A percentile compares a stretch with the other conserved stretches of the same genome.
Evolutionary conservation across 164 flowering plant species (phyloP).

Genomic region (Magnolia changhungtana): DNA sequence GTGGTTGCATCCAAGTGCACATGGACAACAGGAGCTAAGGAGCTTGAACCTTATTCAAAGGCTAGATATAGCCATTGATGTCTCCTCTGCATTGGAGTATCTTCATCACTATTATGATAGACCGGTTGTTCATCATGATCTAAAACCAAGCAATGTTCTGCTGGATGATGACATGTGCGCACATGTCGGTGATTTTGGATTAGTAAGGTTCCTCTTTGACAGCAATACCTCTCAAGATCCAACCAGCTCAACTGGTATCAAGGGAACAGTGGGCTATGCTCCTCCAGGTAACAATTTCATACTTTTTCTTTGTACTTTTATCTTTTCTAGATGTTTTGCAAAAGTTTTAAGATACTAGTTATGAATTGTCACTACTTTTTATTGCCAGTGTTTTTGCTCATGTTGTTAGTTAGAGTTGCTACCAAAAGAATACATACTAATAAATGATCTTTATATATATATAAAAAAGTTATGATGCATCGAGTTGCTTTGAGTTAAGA

Average conservation of each 20-base stretch:
- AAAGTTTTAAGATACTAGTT: no score
- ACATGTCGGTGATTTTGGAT: constrained; percentile 5
- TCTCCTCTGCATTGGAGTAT: constrained; percentile 3
- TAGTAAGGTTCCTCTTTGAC: background rate
- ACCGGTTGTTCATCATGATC: constrained; percentile 6
- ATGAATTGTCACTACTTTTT: background rate
- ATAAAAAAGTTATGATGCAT: no score
- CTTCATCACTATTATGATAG: background rate
- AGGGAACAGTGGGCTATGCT: constrained; percentile 1
- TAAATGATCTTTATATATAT: no score
- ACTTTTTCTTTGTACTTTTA: background rate
- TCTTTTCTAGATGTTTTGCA: background rate
- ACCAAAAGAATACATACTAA: no score
- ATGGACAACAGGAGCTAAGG: background rate
- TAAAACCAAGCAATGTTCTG: constrained; percentile 8
- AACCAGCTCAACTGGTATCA: background rate
- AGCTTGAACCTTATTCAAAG: background rate
- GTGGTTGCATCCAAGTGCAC: background rate
- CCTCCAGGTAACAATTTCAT: constrained; percentile 6
- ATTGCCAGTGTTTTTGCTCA: no score
- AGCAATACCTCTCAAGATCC: background rate
- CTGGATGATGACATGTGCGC: constrained; percentile 1
- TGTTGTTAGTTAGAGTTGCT: no score
- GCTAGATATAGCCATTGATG: constrained; percentile 7
- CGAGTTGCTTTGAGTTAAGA: no score